Evolutionary conservation across 1,284 basidiomycete species (phyloP).

Genomic region (Jaminaea rosea): DNA sequence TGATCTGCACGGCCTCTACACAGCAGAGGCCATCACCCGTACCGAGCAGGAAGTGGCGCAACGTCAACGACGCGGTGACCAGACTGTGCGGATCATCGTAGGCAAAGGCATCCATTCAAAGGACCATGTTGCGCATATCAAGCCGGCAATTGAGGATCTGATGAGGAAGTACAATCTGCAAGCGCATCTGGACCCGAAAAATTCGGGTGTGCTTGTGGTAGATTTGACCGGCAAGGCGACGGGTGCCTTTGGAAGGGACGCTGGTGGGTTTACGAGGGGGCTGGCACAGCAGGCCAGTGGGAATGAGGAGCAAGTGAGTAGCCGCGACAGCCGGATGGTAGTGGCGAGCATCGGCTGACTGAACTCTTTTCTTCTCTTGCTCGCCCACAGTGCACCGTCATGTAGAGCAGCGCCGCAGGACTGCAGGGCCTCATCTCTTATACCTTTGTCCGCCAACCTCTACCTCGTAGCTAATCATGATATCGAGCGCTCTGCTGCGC

Average conservation of each 20-base stretch:
- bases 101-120: slow-evolving; percentile 75
- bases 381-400: slow-evolving; percentile 53
- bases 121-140: slow-evolving; percentile 73
- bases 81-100: slow-evolving; percentile 74
- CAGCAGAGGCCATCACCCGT: slow-evolving; percentile 60
- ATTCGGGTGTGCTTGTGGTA: slow-evolving; percentile 77
- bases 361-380: background rate
- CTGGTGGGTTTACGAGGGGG: slow-evolving; percentile 32
- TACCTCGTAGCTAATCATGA: too few relatives aligned
- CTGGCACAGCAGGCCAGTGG: slow-evolving; percentile 35
- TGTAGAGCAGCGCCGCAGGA: too few relatives aligned
- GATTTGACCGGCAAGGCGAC: slow-evolving; percentile 56
- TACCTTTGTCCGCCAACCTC: too few relatives aligned
- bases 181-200: slow-evolving; percentile 70
- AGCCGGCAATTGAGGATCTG: slow-evolving; percentile 81
- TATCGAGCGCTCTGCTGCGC: too few relatives aligned
- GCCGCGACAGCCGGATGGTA: background rate
- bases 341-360: background rate
- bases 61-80: slow-evolving; percentile 60
- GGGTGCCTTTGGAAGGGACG: slow-evolving; percentile 12
- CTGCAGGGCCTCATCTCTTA: too few relatives aligned
- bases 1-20: slow-evolving; percentile 87
- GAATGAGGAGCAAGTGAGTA: slow-evolving; percentile 22
- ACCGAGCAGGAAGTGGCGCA: slow-evolving; percentile 57
- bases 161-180: slow-evolving; percentile 71